Evolutionary conservation across 2,329 filamentous ascomycete species (phyloP), one percentile per base, ranked within the genome.

Genomic region (Thermothelomyces thermophilus): DNA sequence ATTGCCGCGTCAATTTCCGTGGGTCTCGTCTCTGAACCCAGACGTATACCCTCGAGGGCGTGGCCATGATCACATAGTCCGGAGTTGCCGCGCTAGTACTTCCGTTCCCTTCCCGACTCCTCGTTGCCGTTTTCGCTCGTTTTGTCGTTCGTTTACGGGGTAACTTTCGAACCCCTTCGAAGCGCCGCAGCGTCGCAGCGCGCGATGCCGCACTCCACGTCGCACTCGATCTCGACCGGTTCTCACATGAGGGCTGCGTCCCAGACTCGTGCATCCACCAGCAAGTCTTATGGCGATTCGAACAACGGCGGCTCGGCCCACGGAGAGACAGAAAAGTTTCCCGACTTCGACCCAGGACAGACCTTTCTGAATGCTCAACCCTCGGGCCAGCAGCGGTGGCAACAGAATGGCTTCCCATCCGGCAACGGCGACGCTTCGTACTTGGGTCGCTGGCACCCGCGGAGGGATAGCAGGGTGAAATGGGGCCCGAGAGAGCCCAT

Each of bases 391-490:
- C 56, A 60, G 17, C 56, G 56, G 44, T 62, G 58, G 53, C 57
- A 58, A 50, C 57, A 56, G 22, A 66, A 67, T 30, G 62, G 63
- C 34, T 34, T 40, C 41, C 37, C 50, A 58, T 31, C 58, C 60
- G 13, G 64, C 41, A 57, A 56, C 33, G 59, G 52, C 47, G 44
- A 66, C 19, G 64, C 53, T 17, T 46, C 47, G 22, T 41, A 51
- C 6, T 28, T 51, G 17, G 77, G 83, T 56, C 72, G 75, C 58
- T 87, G 84, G 84, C 76, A 80, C 48, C 72, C 78, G 35, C 74
- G 79, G 39, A 79, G 74, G 62, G 73, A 79, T 56, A 71, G 72
- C 57, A 63, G 55, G 16, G 57, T 64, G n/a, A 62, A 56, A 46
- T 69, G 65, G 65, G 60, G 51, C 43, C 56, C 46, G 16, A 53